These are phyloP conservation scores for Alternaria novae-zelandiae DNA, from an alignment of 2,329 filamentous ascomycete genomes.

Conservation along the genomic window DNA sequence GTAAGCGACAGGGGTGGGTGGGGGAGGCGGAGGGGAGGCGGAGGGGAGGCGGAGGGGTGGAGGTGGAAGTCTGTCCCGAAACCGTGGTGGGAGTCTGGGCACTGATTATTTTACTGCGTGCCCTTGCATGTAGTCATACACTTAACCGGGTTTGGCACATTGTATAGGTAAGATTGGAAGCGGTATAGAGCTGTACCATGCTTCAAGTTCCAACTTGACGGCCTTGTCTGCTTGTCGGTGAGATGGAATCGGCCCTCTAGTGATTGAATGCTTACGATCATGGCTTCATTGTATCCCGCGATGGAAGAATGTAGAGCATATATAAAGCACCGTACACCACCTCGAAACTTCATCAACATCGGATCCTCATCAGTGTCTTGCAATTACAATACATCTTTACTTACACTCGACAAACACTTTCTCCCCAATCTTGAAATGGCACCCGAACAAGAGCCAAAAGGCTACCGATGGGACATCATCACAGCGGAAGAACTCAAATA, in stretches of 20 bases:
- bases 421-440: neutral
- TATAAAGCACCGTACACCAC: neutral
- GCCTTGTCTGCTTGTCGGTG: neutral
- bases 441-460: neutral
- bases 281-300: neutral
- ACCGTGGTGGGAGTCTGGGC: neutral
- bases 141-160: neutral
- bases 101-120: neutral
- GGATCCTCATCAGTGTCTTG: neutral
- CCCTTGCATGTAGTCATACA: neutral
- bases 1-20: neutral
- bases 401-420: neutral
- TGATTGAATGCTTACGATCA: neutral
- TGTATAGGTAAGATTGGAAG: neutral
- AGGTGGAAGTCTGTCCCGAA: too few species aligned
- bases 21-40: too few species aligned
- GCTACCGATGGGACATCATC: neutral
- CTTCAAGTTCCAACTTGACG: neutral
- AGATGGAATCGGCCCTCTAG: neutral
- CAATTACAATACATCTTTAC: neutral
- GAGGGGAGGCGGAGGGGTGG: too few species aligned
- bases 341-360: neutral
- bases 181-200: neutral
- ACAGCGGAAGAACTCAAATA: neutral
- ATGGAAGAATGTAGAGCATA: neutral